phyloP scores from a whole-genome alignment of 768 basidiomycete species.

The Amanita subjunquillea region DNA sequence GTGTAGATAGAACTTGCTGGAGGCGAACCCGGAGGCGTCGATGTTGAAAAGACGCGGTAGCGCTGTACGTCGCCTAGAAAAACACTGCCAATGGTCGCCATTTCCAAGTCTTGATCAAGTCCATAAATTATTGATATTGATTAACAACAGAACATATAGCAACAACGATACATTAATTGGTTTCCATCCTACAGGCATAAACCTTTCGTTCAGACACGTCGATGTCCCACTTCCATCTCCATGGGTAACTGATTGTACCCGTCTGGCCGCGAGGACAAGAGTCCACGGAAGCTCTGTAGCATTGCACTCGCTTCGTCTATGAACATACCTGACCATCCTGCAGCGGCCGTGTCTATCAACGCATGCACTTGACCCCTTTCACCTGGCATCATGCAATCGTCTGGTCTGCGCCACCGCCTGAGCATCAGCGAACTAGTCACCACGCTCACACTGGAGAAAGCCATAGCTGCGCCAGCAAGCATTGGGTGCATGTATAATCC shows the following conservation, averaged over 20 bases:
- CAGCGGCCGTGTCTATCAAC: slow-evolving; percentile 26
- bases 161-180: neutral
- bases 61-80: slow-evolving; percentile 74
- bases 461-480: slow-evolving; percentile 99
- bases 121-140: neutral
- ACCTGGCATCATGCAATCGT: slow-evolving; percentile 59
- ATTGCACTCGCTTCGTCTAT: slow-evolving; percentile 33
- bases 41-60: slow-evolving; percentile 49
- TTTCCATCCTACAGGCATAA: neutral
- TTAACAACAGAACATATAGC: neutral
- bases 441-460: slow-evolving; percentile 92
- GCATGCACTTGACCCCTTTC: slow-evolving; percentile 38
- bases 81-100: slow-evolving; percentile 63
- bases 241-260: slow-evolving; percentile 66
- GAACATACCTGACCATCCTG: slow-evolving; percentile 33
- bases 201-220: neutral
- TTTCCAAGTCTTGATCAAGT: slow-evolving; percentile 8
- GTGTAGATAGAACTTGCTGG: slow-evolving; percentile 22
- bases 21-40: slow-evolving; percentile 36
- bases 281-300: slow-evolving; percentile 26
- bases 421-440: slow-evolving; percentile 84
- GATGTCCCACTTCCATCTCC: slow-evolving; percentile 37
- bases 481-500: slow-evolving; percentile 94
- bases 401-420: slow-evolving; percentile 73
- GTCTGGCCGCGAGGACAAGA: slow-evolving; percentile 28